phyloP scores from a whole-genome alignment of 164 flowering plant species.

The Magnolia kwangsiensis region DNA sequence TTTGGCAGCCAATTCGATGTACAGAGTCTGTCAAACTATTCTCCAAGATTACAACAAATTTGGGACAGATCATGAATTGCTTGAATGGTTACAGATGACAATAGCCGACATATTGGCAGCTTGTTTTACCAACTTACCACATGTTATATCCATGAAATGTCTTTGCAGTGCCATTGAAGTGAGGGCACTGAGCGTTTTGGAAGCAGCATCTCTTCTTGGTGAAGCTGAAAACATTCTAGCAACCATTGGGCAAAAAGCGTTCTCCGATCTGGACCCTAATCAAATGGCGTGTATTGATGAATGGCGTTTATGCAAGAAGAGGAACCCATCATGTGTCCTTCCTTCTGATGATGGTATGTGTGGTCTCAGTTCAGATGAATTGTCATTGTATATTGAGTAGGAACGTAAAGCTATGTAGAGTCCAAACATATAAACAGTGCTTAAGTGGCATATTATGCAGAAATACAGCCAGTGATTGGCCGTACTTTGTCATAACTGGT shows the following conservation, averaged over 20 bases:
- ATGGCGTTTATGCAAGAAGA: slow-evolving; percentile 27
- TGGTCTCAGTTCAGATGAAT: neutral
- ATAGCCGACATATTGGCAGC: slow-evolving; percentile 49
- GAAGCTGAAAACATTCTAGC: slow-evolving; percentile 38
- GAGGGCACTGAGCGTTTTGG: slow-evolving; percentile 25
- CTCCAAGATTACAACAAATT: slow-evolving; percentile 19
- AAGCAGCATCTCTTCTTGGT: slow-evolving; percentile 43
- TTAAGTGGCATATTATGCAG: neutral
- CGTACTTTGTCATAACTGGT: neutral
- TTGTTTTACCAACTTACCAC: slow-evolving; percentile 48
- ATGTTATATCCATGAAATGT: slow-evolving; percentile 23
- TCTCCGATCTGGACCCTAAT: slow-evolving; percentile 16
- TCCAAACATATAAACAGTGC: neutral
- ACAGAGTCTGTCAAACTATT: slow-evolving; percentile 40
- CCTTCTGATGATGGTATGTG: neutral
- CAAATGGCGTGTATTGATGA: slow-evolving; percentile 34
- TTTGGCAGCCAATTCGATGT: slow-evolving; percentile 61
- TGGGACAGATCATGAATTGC: slow-evolving; percentile 21
- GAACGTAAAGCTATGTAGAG: neutral
- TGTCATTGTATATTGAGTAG: neutral
- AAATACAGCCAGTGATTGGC: neutral
- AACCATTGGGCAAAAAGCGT: slow-evolving; percentile 20
- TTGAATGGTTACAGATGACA: slow-evolving; percentile 26
- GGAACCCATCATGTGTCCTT: neutral
- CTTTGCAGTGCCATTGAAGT: slow-evolving; percentile 30